Conservation (phyloP, 176 grass and related monocot genomes). For the Thinopyrum elongatum region DNA sequence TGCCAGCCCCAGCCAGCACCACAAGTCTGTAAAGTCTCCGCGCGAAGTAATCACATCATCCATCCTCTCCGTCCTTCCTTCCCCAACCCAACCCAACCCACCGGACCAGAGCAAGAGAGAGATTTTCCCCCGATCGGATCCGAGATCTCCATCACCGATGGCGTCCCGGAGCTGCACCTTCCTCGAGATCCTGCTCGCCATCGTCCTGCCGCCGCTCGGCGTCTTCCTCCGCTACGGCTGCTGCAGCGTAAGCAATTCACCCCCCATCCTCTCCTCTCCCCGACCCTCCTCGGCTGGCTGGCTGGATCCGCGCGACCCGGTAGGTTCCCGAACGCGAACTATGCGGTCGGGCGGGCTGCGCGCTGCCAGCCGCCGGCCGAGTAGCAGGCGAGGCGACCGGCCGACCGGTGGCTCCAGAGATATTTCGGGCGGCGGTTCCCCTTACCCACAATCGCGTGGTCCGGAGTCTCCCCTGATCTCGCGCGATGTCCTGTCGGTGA, state of each 20-base stretch:
- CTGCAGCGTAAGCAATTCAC: slow-evolving; percentile 52
- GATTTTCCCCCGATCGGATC: neutral
- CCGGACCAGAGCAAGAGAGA: neutral
- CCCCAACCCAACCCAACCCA: too few relatives aligned
- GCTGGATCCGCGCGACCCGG: neutral
- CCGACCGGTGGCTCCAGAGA: neutral
- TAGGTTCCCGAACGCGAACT: neutral
- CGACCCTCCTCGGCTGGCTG: neutral
- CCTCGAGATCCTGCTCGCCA: slow-evolving; percentile 85
- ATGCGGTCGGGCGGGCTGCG: neutral
- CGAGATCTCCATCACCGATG: slow-evolving; percentile 11
- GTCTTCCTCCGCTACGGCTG: slow-evolving; percentile 84
- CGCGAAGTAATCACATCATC: neutral
- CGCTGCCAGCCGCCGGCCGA: neutral
- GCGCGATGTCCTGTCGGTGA: neutral
- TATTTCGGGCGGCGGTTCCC: neutral
- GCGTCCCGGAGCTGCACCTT: slow-evolving; percentile 63
- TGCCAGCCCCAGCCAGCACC: too few relatives aligned
- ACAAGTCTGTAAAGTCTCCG: too few relatives aligned
- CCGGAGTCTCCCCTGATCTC: neutral
- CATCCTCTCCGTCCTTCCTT: neutral
- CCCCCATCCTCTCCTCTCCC: too few relatives aligned
- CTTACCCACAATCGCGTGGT: neutral
- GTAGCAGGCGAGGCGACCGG: neutral
- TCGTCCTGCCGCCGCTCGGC: slow-evolving; percentile 84